Percentiles rank a stretch among this genome's conserved stretches.
phyloP scores from a whole-genome alignment of 2,329 filamentous ascomycete species.

The Fusarium cyanostomum region DNA sequence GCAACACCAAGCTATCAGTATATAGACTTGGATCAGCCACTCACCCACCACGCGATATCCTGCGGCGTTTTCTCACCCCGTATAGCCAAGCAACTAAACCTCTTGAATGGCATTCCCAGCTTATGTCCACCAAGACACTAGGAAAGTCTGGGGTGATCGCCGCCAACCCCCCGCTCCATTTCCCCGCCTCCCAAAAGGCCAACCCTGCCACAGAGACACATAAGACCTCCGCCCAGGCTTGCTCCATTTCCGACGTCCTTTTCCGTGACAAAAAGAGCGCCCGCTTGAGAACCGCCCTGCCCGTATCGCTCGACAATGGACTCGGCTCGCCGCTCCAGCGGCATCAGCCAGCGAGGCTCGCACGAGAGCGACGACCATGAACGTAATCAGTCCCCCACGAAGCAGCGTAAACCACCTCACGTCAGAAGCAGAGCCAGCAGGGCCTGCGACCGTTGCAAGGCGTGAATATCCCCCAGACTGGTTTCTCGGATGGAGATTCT shows the following conservation, averaged over 20 bases:
- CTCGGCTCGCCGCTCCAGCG: neutral
- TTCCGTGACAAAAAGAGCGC: neutral
- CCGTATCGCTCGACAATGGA: constrained; percentile 1
- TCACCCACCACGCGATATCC: too few relatives aligned
- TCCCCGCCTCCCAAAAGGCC: neutral
- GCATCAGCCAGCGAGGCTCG: neutral
- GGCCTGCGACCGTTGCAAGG: constrained; percentile 42
- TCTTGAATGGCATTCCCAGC: neutral
- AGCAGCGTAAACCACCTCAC: constrained; percentile 10
- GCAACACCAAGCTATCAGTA: too few relatives aligned
- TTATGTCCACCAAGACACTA: neutral
- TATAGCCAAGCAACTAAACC: too few relatives aligned
- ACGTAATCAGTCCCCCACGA: neutral
- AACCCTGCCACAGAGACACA: neutral
- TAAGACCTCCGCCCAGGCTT: neutral
- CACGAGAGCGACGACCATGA: neutral
- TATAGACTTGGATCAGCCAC: too few relatives aligned
- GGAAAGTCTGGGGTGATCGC: neutral
- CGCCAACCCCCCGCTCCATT: constrained; percentile 1
- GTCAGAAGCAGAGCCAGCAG: constrained; percentile 24
- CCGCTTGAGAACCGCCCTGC: neutral
- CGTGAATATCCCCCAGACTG: constrained; percentile 14
- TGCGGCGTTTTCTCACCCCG: too few relatives aligned
- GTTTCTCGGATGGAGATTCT: too few relatives aligned
- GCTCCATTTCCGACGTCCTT: constrained; percentile 10